Evolutionary conservation across 441 rosid species (phyloP).

Genomic region (Populus hybrid): DNA sequence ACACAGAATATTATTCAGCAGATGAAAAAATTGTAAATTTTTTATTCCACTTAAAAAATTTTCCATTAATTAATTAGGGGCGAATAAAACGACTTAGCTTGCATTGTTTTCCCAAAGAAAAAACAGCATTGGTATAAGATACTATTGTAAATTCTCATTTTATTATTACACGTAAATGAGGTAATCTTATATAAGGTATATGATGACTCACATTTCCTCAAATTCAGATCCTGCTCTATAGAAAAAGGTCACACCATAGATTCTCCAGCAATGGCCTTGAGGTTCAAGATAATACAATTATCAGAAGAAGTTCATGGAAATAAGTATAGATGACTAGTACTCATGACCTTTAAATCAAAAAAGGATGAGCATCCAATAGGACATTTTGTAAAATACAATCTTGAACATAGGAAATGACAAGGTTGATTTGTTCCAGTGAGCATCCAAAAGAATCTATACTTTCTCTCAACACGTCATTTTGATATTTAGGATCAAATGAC

Average conservation of each 20-base stretch:
- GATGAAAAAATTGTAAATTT: background rate
- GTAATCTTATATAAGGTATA: constrained; percentile 3
- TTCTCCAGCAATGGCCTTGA: constrained; percentile 99
- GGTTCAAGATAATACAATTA: constrained; percentile 26
- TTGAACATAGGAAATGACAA: background rate
- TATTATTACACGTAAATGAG: background rate
- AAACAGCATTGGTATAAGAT: background rate
- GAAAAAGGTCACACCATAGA: constrained; percentile 99
- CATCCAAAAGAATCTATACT: background rate
- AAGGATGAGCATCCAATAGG: background rate
- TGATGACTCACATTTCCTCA: constrained; percentile 88
- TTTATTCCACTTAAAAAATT: background rate
- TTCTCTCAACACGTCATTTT: background rate
- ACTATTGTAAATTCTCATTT: background rate
- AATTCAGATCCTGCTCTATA: constrained; percentile 99
- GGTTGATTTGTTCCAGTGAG: background rate
- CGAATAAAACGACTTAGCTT: background rate
- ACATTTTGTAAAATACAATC: background rate
- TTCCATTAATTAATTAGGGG: background rate
- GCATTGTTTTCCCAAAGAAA: background rate
- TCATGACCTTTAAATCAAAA: background rate
- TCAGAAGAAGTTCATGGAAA: constrained; percentile 5
- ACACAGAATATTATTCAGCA: background rate
- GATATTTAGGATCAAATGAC: background rate
- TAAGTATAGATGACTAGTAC: background rate